These are phyloP conservation scores for Termitomyces sp. DNA, from an alignment of 768 basidiomycete species.

Conservation along the genomic window DNA sequence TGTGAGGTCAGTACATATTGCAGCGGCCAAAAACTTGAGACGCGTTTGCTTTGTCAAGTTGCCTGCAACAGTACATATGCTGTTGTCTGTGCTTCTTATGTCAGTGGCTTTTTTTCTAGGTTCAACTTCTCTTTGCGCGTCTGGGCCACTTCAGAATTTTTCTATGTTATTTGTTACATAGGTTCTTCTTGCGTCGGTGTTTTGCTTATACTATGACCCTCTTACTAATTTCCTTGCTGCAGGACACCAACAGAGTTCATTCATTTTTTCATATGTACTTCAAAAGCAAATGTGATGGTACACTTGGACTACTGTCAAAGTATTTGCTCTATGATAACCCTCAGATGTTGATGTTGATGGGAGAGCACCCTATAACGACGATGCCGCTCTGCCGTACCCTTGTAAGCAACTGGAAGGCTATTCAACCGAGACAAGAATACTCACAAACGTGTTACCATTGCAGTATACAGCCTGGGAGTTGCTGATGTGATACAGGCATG, in stretches of 20 bases:
- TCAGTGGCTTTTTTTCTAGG: background rate
- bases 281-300: background rate
- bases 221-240: too few relatives aligned
- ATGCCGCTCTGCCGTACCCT: slow-evolving; percentile 8
- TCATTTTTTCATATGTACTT: background rate
- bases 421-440: too few relatives aligned
- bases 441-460: slow-evolving; percentile 12
- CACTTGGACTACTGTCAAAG: background rate
- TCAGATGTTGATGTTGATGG: slow-evolving; percentile 15
- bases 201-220: too few relatives aligned
- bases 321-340: background rate
- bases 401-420: background rate
- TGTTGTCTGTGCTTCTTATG: background rate
- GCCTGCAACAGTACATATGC: background rate
- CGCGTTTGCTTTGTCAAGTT: background rate
- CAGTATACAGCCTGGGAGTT: slow-evolving; percentile 15
- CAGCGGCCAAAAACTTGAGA: too few relatives aligned
- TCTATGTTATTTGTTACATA: too few relatives aligned
- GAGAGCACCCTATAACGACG: slow-evolving; percentile 12
- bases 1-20: too few relatives aligned
- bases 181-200: too few relatives aligned
- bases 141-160: background rate
- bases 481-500: background rate
- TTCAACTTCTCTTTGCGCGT: background rate
- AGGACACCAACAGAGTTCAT: background rate